phyloP scores from a whole-genome alignment of 768 basidiomycete species.

The Phylloporus sp. region DNA sequence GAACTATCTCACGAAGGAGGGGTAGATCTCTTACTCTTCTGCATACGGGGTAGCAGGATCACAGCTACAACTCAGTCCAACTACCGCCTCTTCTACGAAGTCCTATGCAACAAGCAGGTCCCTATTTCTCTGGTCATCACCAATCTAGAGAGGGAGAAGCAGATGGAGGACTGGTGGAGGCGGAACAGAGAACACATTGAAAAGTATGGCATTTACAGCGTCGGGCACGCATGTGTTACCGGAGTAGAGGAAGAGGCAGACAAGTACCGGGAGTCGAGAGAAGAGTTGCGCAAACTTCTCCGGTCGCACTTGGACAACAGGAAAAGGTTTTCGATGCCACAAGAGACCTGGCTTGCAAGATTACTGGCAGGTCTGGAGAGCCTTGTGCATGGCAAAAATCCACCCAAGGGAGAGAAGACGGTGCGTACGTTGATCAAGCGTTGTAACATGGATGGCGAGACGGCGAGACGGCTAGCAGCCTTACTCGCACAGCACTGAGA shows the following conservation, averaged over 20 bases:
- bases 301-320: constrained; percentile 7
- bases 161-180: constrained; percentile 37
- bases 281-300: constrained; percentile 20
- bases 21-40: constrained; percentile 36
- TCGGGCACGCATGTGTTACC: constrained; percentile 41
- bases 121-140: constrained; percentile 41
- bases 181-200: constrained; percentile 26
- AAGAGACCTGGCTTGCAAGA: constrained; percentile 25
- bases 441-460: constrained; percentile 28
- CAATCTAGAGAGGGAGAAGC: constrained; percentile 34
- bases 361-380: constrained; percentile 19
- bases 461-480: constrained; percentile 18
- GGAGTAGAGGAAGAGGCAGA: constrained; percentile 30
- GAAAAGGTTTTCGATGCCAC: constrained; percentile 22
- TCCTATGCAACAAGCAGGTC: constrained; percentile 37
- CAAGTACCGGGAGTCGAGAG: constrained; percentile 35
- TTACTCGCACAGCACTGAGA: constrained; percentile 2
- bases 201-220: constrained; percentile 24
- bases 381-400: constrained; percentile 18
- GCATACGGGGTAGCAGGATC: constrained; percentile 34
- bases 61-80: constrained; percentile 32
- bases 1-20: constrained; percentile 24
- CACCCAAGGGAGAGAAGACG: constrained; percentile 26
- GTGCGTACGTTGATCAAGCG: constrained; percentile 22
- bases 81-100: constrained; percentile 37